phyloP scores from a whole-genome alignment of 441 rosid genomes.

The Iberis amara region DNA sequence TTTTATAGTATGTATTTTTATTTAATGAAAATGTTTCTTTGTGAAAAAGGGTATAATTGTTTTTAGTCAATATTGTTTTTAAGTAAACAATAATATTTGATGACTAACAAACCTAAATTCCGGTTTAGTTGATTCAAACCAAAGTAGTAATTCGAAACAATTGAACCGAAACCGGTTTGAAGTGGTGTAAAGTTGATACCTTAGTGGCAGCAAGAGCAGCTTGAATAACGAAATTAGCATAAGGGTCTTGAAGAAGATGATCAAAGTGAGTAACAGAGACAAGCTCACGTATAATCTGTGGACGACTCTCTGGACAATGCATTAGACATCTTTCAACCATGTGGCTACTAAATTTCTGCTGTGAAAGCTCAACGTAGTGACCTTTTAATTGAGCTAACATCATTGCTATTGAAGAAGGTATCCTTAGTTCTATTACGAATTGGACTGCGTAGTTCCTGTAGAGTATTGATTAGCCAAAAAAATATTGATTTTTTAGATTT shows the following conservation, averaged over 20 bases:
- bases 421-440: conserved; percentile 56
- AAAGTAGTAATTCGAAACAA: no score
- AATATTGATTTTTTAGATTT: background rate
- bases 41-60: no score
- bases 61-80: no score
- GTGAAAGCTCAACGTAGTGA: conserved; percentile 55
- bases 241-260: conserved; percentile 75
- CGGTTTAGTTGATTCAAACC: background rate
- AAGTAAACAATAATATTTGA: no score
- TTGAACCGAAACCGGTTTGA: background rate
- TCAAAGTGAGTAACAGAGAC: conserved; percentile 60
- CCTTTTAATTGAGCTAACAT: conserved; percentile 61
- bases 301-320: conserved; percentile 54
- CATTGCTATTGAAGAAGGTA: conserved; percentile 38
- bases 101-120: background rate
- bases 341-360: conserved; percentile 81
- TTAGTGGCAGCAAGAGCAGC: conserved; percentile 63
- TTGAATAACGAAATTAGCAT: conserved; percentile 80
- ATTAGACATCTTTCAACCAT: conserved; percentile 70
- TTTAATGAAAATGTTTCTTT: no score
- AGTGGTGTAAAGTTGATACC: conserved; percentile 31
- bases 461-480: background rate
- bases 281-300: conserved; percentile 58
- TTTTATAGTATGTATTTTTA: no score
- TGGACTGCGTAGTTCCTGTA: conserved; percentile 83